phyloP scores from a whole-genome alignment of 768 basidiomycete species.

The Tulasnella sp. region DNA sequence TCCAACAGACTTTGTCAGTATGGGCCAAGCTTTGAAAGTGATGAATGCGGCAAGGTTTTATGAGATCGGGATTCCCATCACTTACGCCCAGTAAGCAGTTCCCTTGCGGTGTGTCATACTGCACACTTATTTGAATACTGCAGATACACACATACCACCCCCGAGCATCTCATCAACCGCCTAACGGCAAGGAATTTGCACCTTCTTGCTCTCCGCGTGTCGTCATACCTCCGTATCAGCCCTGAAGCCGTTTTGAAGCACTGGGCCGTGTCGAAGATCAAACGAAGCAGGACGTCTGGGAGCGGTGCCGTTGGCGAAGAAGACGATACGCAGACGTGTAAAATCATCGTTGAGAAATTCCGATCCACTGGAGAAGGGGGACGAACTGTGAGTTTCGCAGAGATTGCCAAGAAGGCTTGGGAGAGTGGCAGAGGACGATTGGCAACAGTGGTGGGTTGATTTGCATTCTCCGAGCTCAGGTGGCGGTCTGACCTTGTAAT shows the following conservation, averaged over 20 bases:
- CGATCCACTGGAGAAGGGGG: constrained; percentile 46
- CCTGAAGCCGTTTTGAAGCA: constrained; percentile 83
- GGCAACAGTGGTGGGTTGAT: constrained; percentile 71
- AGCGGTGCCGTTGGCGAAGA: constrained; percentile 38
- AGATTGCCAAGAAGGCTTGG: constrained; percentile 91
- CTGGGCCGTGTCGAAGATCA: constrained; percentile 91
- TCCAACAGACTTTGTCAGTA: constrained; percentile 79
- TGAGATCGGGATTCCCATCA: constrained; percentile 87
- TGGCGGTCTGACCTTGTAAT: background rate
- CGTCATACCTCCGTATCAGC: constrained; percentile 67
- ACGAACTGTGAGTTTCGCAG: constrained; percentile 74
- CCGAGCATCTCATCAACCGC: constrained; percentile 66
- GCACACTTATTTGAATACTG: background rate
- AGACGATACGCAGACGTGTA: constrained; percentile 69
- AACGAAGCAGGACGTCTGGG: constrained; percentile 49
- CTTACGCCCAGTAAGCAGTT: constrained; percentile 66
- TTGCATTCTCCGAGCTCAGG: too few relatives aligned
- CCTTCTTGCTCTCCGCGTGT: constrained; percentile 82
- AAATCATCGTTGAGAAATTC: constrained; percentile 81
- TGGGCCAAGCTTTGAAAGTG: constrained; percentile 88
- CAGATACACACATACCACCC: constrained; percentile 74
- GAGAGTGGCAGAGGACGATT: constrained; percentile 66
- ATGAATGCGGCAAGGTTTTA: constrained; percentile 85
- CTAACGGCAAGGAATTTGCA: constrained; percentile 81
- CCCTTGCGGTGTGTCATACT: background rate